Conservation (phyloP, 805 yeast genomes). For the Komagataella ulmi region DNA sequence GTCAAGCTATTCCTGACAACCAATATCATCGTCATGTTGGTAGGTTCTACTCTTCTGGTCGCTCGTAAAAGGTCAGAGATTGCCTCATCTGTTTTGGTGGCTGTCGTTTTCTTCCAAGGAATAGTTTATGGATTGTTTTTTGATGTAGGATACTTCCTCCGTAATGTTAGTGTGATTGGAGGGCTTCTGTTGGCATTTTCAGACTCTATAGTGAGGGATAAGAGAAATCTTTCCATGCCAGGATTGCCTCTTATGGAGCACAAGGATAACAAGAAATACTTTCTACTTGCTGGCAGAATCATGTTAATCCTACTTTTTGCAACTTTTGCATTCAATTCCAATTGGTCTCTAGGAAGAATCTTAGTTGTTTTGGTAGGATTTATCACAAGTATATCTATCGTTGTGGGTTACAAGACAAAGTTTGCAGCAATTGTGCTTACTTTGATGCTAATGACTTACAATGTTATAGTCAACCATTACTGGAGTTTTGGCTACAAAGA, state of each 20-base stretch:
- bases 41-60: constrained; percentile 61
- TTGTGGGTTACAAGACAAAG: constrained; percentile 87
- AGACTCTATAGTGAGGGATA: constrained; percentile 73
- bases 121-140: constrained; percentile 76
- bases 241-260: constrained; percentile 64
- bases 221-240: constrained; percentile 51
- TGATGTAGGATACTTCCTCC: constrained; percentile 68
- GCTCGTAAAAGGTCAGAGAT: constrained; percentile 52
- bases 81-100: constrained; percentile 57
- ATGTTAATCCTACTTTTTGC: constrained; percentile 74
- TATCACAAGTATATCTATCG: constrained; percentile 59
- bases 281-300: constrained; percentile 78
- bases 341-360: constrained; percentile 56
- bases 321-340: constrained; percentile 68
- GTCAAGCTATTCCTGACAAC: constrained; percentile 55
- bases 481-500: constrained; percentile 67
- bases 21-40: constrained; percentile 58
- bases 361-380: constrained; percentile 60
- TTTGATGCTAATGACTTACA: constrained; percentile 59
- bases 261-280: constrained; percentile 67
- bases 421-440: constrained; percentile 68
- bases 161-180: constrained; percentile 85
- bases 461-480: constrained; percentile 71
- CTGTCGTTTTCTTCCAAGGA: constrained; percentile 74
- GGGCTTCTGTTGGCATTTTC: constrained; percentile 80